A percentile compares a stretch with the other conserved stretches of the same genome.
Conservation (phyloP, 306 rosid genomes). For the Vigna nakashimae region DNA sequence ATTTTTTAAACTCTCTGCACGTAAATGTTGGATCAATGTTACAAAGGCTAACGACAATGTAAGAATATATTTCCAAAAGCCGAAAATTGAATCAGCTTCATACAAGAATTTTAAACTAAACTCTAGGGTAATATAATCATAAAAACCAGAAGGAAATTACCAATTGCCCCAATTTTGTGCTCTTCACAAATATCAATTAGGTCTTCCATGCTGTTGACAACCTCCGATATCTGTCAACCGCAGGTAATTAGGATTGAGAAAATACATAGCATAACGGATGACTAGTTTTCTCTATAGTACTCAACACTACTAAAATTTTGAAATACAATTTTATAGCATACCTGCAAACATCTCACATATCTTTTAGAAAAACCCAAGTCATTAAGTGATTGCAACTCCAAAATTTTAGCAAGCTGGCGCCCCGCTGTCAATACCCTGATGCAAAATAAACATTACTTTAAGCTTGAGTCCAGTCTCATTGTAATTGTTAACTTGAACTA, state of each 20-base stretch:
- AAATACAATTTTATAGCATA: conserved; percentile 38
- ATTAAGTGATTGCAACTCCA: conserved; percentile 84
- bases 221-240: conserved; percentile 79
- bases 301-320: background rate
- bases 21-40: conserved; percentile 7
- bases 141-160: conserved; percentile 47
- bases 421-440: conserved; percentile 85
- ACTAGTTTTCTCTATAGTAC: background rate
- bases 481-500: conserved; percentile 1
- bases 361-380: conserved; percentile 93
- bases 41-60: conserved; percentile 14
- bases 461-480: background rate
- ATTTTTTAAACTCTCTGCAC: conserved; percentile 85
- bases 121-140: background rate
- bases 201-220: conserved; percentile 91
- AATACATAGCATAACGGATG: background rate
- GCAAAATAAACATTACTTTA: conserved; percentile 40
- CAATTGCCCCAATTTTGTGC: conserved; percentile 72
- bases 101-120: background rate
- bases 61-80: background rate
- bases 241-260: conserved; percentile 20
- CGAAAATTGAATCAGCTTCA: background rate
- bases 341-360: conserved; percentile 98
- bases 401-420: conserved; percentile 88
- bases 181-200: conserved; percentile 77